Evolutionary conservation across 2,329 filamentous ascomycete species (phyloP).

Genomic region (Aspergillus ustus): DNA sequence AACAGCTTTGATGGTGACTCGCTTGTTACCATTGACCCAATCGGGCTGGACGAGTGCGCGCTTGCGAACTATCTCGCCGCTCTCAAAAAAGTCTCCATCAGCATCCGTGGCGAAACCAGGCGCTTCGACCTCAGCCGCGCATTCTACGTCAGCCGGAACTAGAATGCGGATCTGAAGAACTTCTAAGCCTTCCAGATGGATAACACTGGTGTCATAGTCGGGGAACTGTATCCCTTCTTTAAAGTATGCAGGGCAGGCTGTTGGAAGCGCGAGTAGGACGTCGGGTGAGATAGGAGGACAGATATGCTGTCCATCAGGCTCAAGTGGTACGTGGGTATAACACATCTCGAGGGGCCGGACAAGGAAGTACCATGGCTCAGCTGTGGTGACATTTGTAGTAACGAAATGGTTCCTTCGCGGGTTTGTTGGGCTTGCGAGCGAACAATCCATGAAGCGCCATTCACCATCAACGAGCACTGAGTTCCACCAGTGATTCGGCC

Average conservation of each 20-base stretch:
- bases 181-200: slow-evolving; percentile 87
- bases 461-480: slow-evolving; percentile 89
- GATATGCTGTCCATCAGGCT: slow-evolving; percentile 88
- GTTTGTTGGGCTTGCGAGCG: slow-evolving; percentile 87
- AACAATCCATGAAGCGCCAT: slow-evolving; percentile 96
- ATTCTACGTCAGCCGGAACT: slow-evolving; percentile 87
- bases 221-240: slow-evolving; percentile 77
- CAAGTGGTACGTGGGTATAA: slow-evolving; percentile 92
- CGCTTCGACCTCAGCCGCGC: slow-evolving; percentile 89
- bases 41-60: slow-evolving; percentile 87
- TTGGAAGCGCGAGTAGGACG: slow-evolving; percentile 82
- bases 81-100: slow-evolving; percentile 94
- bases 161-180: slow-evolving; percentile 88
- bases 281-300: slow-evolving; percentile 87
- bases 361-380: slow-evolving; percentile 95
- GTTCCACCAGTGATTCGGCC: slow-evolving; percentile 98
- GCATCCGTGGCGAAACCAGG: slow-evolving; percentile 77
- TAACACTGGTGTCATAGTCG: slow-evolving; percentile 87
- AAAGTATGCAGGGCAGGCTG: slow-evolving; percentile 87
- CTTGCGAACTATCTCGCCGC: slow-evolving; percentile 82
- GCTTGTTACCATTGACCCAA: slow-evolving; percentile 85
- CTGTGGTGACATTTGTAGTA: slow-evolving; percentile 67
- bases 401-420: slow-evolving; percentile 80
- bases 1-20: slow-evolving; percentile 90
- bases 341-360: slow-evolving; percentile 84